phyloP scores from a whole-genome alignment of 352 stramenopile genomes.

The Pseudoperonospora humuli region DNA sequence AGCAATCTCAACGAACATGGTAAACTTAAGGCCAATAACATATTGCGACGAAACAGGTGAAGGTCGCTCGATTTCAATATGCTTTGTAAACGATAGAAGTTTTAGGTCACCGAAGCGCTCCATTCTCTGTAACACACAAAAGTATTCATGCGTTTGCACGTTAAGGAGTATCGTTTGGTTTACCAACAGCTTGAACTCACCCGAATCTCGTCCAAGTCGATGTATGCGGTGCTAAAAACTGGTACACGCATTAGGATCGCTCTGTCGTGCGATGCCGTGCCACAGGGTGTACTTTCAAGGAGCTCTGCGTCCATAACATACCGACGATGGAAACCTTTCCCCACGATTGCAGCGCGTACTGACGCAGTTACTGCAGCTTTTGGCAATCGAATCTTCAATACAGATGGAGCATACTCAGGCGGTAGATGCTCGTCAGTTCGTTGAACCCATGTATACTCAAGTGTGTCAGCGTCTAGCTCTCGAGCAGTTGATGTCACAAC shows the following conservation, averaged over 20 bases:
- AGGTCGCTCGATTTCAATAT: slow-evolving; percentile 61
- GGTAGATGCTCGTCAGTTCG: slow-evolving; percentile 1
- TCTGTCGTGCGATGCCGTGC: slow-evolving; percentile 1
- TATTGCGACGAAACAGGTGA: slow-evolving; percentile 46
- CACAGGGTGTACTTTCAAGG: slow-evolving; percentile 7
- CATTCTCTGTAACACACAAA: slow-evolving; percentile 29
- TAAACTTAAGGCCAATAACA: slow-evolving; percentile 37
- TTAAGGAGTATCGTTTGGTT: neutral
- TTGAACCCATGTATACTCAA: slow-evolving; percentile 19
- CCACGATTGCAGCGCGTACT: slow-evolving; percentile 13
- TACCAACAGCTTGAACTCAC: slow-evolving; percentile 10
- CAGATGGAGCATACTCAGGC: slow-evolving; percentile 1
- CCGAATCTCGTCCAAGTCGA: slow-evolving; percentile 50
- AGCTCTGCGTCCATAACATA: slow-evolving; percentile 30
- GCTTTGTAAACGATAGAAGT: slow-evolving; percentile 38
- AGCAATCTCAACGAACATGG: slow-evolving; percentile 21
- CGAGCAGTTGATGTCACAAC: slow-evolving; percentile 12
- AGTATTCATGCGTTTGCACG: neutral
- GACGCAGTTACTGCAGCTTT: slow-evolving; percentile 11
- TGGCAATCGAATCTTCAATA: slow-evolving; percentile 1
- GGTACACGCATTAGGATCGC: slow-evolving; percentile 32
- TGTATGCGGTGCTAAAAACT: slow-evolving; percentile 35
- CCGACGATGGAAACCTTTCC: slow-evolving; percentile 42
- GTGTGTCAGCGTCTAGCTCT: slow-evolving; percentile 2
- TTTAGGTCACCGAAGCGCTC: slow-evolving; percentile 42